Percentiles rank a stretch among this genome's conserved stretches.
Conservation (phyloP, 1,139 yeast species). For the Candida sojae region DNA sequence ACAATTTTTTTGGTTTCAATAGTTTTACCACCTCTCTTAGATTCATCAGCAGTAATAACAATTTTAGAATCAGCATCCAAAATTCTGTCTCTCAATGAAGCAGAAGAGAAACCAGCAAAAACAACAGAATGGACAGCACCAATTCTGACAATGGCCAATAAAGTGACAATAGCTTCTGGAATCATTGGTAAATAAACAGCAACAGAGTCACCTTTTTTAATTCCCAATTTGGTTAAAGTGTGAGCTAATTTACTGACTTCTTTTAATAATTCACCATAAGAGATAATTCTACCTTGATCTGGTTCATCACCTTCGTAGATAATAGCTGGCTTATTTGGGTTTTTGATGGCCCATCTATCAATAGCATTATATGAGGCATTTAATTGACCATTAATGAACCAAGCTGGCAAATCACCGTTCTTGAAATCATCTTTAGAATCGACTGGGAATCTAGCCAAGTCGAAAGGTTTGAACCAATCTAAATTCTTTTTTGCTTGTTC, state of each 20-base stretch:
- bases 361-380: slow-evolving; percentile 79
- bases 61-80: slow-evolving; percentile 72
- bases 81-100: slow-evolving; percentile 75
- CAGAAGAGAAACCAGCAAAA: slow-evolving; percentile 80
- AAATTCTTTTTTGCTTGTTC: slow-evolving; percentile 57
- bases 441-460: slow-evolving; percentile 56
- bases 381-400: slow-evolving; percentile 78
- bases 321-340: slow-evolving; percentile 75
- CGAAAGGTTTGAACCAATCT: slow-evolving; percentile 67
- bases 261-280: slow-evolving; percentile 71
- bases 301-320: slow-evolving; percentile 82
- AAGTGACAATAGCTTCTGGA: slow-evolving; percentile 74
- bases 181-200: slow-evolving; percentile 88
- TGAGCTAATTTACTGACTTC: slow-evolving; percentile 73
- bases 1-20: slow-evolving; percentile 82
- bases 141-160: slow-evolving; percentile 72
- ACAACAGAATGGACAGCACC: slow-evolving; percentile 86
- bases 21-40: slow-evolving; percentile 80
- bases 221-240: slow-evolving; percentile 65
- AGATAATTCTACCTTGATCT: slow-evolving; percentile 58
- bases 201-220: slow-evolving; percentile 79
- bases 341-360: slow-evolving; percentile 74
- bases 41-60: slow-evolving; percentile 80
- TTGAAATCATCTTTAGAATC: slow-evolving; percentile 53
- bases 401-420: slow-evolving; percentile 68